Evolutionary conservation across 768 basidiomycete species (phyloP), one percentile per base, ranked within the genome.

Genomic region (Suillus decipiens): DNA sequence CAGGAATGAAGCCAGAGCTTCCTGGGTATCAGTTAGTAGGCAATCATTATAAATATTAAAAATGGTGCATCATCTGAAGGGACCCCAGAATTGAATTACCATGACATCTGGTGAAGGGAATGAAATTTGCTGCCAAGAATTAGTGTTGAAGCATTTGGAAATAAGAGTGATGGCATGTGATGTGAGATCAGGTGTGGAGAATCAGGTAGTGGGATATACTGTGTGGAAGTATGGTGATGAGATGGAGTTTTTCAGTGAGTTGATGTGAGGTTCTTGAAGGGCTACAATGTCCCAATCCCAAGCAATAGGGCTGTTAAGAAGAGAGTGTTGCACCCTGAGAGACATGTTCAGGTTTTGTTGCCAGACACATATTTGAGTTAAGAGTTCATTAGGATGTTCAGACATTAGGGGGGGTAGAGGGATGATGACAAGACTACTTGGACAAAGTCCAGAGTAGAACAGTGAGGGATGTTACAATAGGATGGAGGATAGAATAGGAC

Each of bases 11-110:
- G 9, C 19, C 0, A 43, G 19, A 8, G 42, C 9, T 1, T 43
- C 42, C 9, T 43, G 42, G 0, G 19, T 43, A 4, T 3, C 0
- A 0, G 4, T 43, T n/a, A 19, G 19, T 3, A n/a, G 1, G 4
- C 42, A 43, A 2, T 43, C 19, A 5, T 43, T 43, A 10, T 43
- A 43, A 3, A 43, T 19, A 10, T 43, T 43, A 12, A 43, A 43
- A 9, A 43, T 10, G 8, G 42, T 43, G 42, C 42, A 43, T 0
- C 42, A 1, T 9, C 42, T 1, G 1, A 43, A 43, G 5, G 42
- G 42, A 19, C 42, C 42, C 4, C 9, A 1, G 3, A 43, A n/a
- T n/a, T 43, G 42, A 8, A 43, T 43, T 3, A 43, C 42, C 0
- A 43, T 4, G 0, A 43, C 1, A 4, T 43, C 19, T 5, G 42